Percentiles rank a stretch among this genome's conserved stretches.
Conservation (phyloP, 441 rosid species). For the Capsella rubella region DNA sequence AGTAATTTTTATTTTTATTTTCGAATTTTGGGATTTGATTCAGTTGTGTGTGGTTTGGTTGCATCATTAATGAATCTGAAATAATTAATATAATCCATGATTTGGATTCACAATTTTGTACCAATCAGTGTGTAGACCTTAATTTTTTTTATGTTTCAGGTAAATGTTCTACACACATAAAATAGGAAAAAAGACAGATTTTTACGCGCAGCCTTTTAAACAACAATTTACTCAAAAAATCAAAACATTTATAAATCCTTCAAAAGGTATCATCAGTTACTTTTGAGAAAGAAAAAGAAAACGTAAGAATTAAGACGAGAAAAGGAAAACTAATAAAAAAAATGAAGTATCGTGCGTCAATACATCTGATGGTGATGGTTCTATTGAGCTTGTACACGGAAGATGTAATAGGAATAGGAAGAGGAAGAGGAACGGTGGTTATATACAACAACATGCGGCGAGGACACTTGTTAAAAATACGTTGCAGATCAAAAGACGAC, state of each 20-base stretch:
- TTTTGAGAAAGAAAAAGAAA: not conserved
- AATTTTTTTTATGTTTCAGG: not conserved
- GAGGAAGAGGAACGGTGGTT: slow-evolving; percentile 6
- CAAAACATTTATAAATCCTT: slow-evolving; percentile 13
- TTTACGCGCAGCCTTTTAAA: slow-evolving; percentile 17
- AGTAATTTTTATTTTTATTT: too few relatives aligned
- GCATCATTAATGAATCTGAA: too few relatives aligned
- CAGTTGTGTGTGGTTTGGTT: not conserved
- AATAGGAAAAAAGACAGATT: not conserved
- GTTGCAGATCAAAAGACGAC: slow-evolving; percentile 21
- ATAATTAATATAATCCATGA: too few relatives aligned
- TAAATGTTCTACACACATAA: not conserved
- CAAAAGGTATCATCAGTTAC: not conserved
- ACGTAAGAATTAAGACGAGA: too few relatives aligned
- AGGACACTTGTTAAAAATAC: not conserved
- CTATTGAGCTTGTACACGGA: not conserved
- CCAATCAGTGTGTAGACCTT: not conserved
- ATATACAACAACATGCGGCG: slow-evolving; percentile 16
- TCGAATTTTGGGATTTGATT: not conserved
- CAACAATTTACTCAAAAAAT: not conserved
- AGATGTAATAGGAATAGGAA: slow-evolving; percentile 20
- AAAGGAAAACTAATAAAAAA: too few relatives aligned
- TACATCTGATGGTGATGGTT: slow-evolving; percentile 4
- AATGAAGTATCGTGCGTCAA: slow-evolving; percentile 3
- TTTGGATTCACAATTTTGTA: too few relatives aligned